phyloP scores from a whole-genome alignment of 768 basidiomycete genomes.

The Phylloporus sp. region DNA sequence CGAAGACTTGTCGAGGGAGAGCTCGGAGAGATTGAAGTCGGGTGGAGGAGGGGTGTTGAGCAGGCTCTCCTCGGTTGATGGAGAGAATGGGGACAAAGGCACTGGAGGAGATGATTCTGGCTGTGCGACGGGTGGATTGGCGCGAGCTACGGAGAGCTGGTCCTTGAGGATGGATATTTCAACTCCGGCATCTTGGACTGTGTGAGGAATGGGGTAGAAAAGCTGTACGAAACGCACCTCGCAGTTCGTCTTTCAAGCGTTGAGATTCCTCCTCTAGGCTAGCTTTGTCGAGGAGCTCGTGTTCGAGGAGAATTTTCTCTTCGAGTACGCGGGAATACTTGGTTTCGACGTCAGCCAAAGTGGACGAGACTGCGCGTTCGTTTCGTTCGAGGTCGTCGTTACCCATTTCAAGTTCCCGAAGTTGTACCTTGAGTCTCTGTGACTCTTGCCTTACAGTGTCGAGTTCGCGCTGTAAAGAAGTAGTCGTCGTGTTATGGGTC shows the following conservation, averaged over 20 bases:
- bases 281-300: conserved; percentile 90
- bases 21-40: conserved; percentile 58
- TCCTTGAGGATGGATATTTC: conserved; percentile 83
- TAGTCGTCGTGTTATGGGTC: conserved; percentile 83
- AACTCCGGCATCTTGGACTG: conserved; percentile 66
- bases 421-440: conserved; percentile 64
- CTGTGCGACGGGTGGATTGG: conserved; percentile 27
- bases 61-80: conserved; percentile 49
- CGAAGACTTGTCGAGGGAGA: conserved; percentile 44
- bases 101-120: conserved; percentile 25
- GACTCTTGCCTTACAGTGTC: conserved; percentile 76
- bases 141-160: conserved; percentile 48
- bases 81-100: conserved; percentile 34
- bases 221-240: conserved; percentile 60
- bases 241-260: conserved; percentile 85
- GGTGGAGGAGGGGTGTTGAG: conserved; percentile 56
- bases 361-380: conserved; percentile 83
- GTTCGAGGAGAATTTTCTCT: conserved; percentile 95
- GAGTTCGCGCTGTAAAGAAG: conserved; percentile 88
- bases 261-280: conserved; percentile 88
- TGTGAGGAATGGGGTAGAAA: conserved; percentile 12
- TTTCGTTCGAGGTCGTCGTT: conserved; percentile 97
- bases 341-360: conserved; percentile 77
- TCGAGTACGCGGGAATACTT: conserved; percentile 90
- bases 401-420: conserved; percentile 92